Conservation (phyloP, 345 rosid genomes). For the Hirschfeldia incana region DNA sequence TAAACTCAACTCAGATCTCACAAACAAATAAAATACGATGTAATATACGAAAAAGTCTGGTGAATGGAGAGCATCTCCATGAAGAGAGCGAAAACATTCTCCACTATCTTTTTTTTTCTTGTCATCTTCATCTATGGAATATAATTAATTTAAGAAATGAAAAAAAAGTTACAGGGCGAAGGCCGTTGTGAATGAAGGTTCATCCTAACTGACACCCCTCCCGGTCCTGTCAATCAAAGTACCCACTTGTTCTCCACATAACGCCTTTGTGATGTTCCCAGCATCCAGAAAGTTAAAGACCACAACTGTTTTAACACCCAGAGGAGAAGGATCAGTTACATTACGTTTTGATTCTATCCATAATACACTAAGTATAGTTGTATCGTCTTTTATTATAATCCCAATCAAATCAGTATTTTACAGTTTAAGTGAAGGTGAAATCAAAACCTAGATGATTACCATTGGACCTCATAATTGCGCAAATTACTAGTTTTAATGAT, state of each 20-base stretch:
- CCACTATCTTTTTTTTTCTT: neutral
- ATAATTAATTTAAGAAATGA: neutral
- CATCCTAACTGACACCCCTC: slow-evolving; percentile 35
- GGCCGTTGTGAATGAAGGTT: neutral
- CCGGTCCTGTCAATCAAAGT: slow-evolving; percentile 72
- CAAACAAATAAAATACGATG: neutral
- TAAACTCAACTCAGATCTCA: slow-evolving; percentile 8
- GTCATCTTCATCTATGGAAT: slow-evolving; percentile 21
- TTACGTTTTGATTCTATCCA: neutral
- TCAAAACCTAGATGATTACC: too few relatives aligned
- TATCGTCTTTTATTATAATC: too few relatives aligned
- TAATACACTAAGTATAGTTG: neutral
- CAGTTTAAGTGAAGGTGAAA: too few relatives aligned
- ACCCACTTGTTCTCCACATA: slow-evolving; percentile 90
- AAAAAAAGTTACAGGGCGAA: slow-evolving; percentile 9
- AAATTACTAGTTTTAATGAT: too few relatives aligned
- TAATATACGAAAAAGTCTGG: neutral
- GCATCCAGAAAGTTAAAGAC: slow-evolving; percentile 81
- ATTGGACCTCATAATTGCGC: too few relatives aligned
- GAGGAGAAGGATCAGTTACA: neutral
- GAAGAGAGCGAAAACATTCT: neutral
- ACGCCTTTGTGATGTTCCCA: slow-evolving; percentile 79
- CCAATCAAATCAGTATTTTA: too few relatives aligned
- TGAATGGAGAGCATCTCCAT: slow-evolving; percentile 18
- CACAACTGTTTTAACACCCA: slow-evolving; percentile 52